Conservation (phyloP, 1,284 basidiomycete genomes). For the Moesziomyces antarcticus region DNA sequence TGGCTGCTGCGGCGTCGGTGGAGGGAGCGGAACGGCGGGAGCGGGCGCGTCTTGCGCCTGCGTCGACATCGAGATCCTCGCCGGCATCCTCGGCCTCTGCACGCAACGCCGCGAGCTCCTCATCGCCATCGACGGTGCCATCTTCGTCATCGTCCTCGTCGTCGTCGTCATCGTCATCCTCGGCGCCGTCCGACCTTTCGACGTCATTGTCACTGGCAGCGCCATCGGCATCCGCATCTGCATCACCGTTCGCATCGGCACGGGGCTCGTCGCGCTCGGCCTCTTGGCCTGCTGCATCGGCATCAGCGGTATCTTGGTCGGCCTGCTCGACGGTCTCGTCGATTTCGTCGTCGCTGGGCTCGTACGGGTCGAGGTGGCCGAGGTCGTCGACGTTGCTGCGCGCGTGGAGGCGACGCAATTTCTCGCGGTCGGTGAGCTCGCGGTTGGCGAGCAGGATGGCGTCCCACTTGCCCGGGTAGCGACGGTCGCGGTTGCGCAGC, state of each 20-base stretch:
- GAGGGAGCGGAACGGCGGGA: slow-evolving; percentile 18
- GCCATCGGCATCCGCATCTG: slow-evolving; percentile 15
- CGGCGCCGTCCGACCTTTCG: slow-evolving; percentile 8
- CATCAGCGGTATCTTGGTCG: slow-evolving; percentile 1
- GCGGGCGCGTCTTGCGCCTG: slow-evolving; percentile 17
- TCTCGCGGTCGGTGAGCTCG: slow-evolving; percentile 45
- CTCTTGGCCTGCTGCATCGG: slow-evolving; percentile 10
- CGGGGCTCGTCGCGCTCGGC: slow-evolving; percentile 3
- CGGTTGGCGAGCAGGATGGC: slow-evolving; percentile 53
- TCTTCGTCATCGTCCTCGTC: slow-evolving; percentile 40
- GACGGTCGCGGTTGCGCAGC: slow-evolving; percentile 41
- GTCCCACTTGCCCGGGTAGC: slow-evolving; percentile 61
- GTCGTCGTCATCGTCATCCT: slow-evolving; percentile 34
- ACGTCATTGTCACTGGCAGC: slow-evolving; percentile 14
- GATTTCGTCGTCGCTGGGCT: slow-evolving; percentile 43
- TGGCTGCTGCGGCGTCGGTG: slow-evolving; percentile 13
- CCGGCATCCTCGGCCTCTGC: slow-evolving; percentile 25
- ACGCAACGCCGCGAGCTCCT: not conserved
- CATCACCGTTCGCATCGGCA: slow-evolving; percentile 5
- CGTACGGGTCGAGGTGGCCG: slow-evolving; percentile 50
- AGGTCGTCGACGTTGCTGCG: slow-evolving; percentile 54
- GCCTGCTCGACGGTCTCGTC: slow-evolving; percentile 13
- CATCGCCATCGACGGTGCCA: slow-evolving; percentile 49
- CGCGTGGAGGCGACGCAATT: slow-evolving; percentile 34
- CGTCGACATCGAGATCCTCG: slow-evolving; percentile 36